Evolutionary conservation across 2,329 filamentous ascomycete species (phyloP).

Genomic region (Diaporthe sp.): DNA sequence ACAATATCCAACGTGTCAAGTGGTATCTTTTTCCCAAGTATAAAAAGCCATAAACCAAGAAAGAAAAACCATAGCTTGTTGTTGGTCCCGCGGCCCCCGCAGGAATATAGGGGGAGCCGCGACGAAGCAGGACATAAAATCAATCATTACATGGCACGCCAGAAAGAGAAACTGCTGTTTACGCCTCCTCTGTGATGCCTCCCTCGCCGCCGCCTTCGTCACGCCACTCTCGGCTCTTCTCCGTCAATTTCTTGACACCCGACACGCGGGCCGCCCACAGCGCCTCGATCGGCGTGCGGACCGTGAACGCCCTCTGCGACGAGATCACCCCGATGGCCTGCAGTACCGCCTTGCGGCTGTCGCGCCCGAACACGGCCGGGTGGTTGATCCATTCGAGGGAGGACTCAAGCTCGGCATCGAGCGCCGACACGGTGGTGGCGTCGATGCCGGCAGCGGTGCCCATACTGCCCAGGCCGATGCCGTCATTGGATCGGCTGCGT

Average conservation of each 20-base stretch:
- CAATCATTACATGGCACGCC: neutral
- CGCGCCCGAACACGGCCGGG: conserved; percentile 91
- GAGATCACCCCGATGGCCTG: conserved; percentile 98
- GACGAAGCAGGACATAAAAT: conserved; percentile 21
- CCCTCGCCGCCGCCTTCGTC: conserved; percentile 83
- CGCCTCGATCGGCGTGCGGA: conserved; percentile 87
- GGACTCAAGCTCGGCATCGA: conserved; percentile 90
- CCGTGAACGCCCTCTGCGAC: conserved; percentile 93
- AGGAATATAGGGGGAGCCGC: neutral
- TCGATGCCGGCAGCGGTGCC: conserved; percentile 78
- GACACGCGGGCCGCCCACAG: conserved; percentile 87
- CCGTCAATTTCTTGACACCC: conserved; percentile 84
- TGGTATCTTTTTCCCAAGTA: conserved; percentile 32
- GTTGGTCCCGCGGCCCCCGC: neutral
- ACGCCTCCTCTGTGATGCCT: conserved; percentile 71
- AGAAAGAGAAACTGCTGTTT: conserved; percentile 36
- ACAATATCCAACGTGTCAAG: conserved; percentile 26
- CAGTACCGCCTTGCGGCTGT: conserved; percentile 93
- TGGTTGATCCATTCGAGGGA: conserved; percentile 98
- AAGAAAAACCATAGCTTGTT: conserved; percentile 14
- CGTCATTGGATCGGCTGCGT: conserved; percentile 65
- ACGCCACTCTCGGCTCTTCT: conserved; percentile 90
- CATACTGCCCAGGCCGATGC: conserved; percentile 62
- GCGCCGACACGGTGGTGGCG: conserved; percentile 79
- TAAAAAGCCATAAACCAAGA: conserved; percentile 23